These are phyloP conservation scores for Acrocalymma vagum DNA, from an alignment of 2,329 filamentous ascomycete species.

Conservation along the genomic window DNA sequence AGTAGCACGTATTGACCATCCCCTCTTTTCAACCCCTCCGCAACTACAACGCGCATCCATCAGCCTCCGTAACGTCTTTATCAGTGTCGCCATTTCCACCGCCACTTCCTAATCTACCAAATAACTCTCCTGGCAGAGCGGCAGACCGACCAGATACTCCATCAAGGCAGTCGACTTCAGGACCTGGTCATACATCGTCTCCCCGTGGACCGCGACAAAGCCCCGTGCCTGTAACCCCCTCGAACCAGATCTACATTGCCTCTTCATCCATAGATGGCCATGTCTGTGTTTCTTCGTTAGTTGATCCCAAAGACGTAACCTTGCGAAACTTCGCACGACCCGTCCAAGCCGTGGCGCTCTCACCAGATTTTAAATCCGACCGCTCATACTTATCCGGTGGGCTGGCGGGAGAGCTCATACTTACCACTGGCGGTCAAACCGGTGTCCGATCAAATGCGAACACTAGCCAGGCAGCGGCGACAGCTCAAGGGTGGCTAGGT, in stretches of 20 bases:
- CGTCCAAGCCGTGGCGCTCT: slow-evolving; percentile 90
- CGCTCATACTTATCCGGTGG: slow-evolving; percentile 91
- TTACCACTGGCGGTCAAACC: slow-evolving; percentile 81
- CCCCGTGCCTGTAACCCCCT: slow-evolving; percentile 75
- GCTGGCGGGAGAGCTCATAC: slow-evolving; percentile 82
- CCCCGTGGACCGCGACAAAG: slow-evolving; percentile 64
- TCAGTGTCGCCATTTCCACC: slow-evolving; percentile 87
- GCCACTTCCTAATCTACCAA: slow-evolving; percentile 55
- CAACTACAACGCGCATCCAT: slow-evolving; percentile 85
- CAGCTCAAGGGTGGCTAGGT: slow-evolving; percentile 90
- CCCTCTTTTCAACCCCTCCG: slow-evolving; percentile 83
- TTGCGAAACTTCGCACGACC: slow-evolving; percentile 93
- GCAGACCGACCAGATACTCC: slow-evolving; percentile 49
- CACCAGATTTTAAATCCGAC: slow-evolving; percentile 91
- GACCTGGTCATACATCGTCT: slow-evolving; percentile 52
- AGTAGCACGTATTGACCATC: slow-evolving; percentile 82
- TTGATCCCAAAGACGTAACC: slow-evolving; percentile 89
- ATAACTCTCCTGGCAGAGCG: slow-evolving; percentile 25
- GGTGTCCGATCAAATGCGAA: slow-evolving; percentile 86
- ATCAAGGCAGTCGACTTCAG: slow-evolving; percentile 41
- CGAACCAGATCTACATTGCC: slow-evolving; percentile 91
- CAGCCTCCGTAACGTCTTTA: slow-evolving; percentile 86
- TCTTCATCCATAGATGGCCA: slow-evolving; percentile 96
- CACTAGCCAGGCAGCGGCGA: slow-evolving; percentile 83
- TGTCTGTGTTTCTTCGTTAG: slow-evolving; percentile 86